phyloP scores from a whole-genome alignment of 192 early-diverging fungal species.

The Backusella morwellensis region DNA sequence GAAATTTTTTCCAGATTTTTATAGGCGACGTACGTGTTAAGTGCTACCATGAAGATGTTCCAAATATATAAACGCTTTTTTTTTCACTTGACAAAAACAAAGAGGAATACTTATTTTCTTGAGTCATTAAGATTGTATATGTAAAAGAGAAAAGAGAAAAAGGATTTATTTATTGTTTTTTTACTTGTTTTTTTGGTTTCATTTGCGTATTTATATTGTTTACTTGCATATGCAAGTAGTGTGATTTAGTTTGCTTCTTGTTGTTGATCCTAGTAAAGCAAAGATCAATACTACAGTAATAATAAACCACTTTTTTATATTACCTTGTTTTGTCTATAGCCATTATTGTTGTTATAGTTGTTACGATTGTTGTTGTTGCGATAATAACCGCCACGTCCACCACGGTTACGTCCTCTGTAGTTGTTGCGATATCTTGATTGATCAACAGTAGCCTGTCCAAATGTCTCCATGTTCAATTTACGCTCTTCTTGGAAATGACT shows the following conservation, averaged over 20 bases:
- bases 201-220: neutral
- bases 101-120: neutral
- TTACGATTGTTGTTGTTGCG: conserved; percentile 6
- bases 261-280: neutral
- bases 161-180: neutral
- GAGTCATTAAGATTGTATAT: neutral
- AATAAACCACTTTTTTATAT: neutral
- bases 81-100: neutral
- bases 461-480: conserved; percentile 92
- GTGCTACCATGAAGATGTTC: neutral
- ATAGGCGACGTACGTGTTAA: neutral
- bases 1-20: neutral
- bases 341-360: neutral
- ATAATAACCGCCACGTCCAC: conserved; percentile 45
- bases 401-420: conserved; percentile 48
- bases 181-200: neutral
- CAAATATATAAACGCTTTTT: neutral
- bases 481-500: conserved; percentile 84
- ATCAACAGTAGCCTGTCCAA: conserved; percentile 84
- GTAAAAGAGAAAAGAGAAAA: neutral
- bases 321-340: neutral
- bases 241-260: neutral
- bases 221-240: neutral
- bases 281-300: neutral
- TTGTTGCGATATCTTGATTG: conserved; percentile 60